A percentile compares a stretch with the other conserved stretches of the same genome.
These are phyloP conservation scores for Asterella californica DNA, from an alignment of 225 moss, liverwort and hornwort genomes.

Conservation along the genomic window DNA sequence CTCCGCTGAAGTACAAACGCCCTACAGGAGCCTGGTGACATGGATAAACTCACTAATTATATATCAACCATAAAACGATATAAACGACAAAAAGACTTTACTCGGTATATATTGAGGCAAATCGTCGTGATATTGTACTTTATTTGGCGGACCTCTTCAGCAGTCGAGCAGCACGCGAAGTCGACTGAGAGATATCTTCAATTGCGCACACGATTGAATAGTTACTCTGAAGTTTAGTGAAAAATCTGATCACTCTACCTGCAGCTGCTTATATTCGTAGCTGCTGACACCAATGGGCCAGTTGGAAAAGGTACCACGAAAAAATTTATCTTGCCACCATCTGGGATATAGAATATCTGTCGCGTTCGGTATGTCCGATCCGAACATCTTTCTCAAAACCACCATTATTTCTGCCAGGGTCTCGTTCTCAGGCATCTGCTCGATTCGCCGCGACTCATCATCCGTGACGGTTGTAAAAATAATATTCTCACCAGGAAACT, in stretches of 20 bases:
- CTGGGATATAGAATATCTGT: slow-evolving; percentile 39
- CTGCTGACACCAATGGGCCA: slow-evolving; percentile 58
- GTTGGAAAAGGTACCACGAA: slow-evolving; percentile 59
- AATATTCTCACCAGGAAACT: slow-evolving; percentile 48
- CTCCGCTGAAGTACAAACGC: slow-evolving; percentile 53
- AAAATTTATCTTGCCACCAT: slow-evolving; percentile 44
- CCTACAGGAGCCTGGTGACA: slow-evolving; percentile 43
- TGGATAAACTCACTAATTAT: not conserved
- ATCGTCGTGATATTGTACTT: not conserved
- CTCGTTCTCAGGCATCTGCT: slow-evolving; percentile 46
- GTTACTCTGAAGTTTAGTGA: slow-evolving; percentile 23
- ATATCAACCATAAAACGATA: too few species aligned
- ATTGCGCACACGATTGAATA: not conserved
- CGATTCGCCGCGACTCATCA: slow-evolving; percentile 59
- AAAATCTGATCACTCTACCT: slow-evolving; percentile 27
- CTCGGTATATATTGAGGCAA: not conserved
- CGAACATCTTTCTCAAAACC: slow-evolving; percentile 55
- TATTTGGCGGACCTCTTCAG: too few species aligned
- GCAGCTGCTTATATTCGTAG: slow-evolving; percentile 19
- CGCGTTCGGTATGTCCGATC: slow-evolving; percentile 26
- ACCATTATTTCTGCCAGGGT: slow-evolving; percentile 53
- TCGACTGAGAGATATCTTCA: not conserved
- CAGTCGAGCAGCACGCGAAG: too few species aligned
- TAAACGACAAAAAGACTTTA: too few species aligned
- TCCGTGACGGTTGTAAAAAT: slow-evolving; percentile 56